phyloP scores from a whole-genome alignment of 2,329 filamentous ascomycete genomes.

The Xylaria multiplex region DNA sequence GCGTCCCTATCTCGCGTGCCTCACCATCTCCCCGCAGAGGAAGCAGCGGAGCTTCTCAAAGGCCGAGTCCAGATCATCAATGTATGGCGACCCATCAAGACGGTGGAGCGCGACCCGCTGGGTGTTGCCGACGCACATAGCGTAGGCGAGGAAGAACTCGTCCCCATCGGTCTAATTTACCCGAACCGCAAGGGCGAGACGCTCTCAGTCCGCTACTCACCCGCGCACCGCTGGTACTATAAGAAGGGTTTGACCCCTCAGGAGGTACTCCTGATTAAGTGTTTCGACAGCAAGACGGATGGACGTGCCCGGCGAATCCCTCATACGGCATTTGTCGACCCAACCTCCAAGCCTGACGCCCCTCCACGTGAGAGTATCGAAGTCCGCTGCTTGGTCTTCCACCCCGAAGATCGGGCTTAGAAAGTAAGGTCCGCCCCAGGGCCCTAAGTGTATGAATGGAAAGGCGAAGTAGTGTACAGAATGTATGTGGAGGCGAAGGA shows the following conservation, averaged over 20 bases:
- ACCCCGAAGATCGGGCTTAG: conserved; percentile 53
- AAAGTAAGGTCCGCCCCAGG: neutral
- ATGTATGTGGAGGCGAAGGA: neutral
- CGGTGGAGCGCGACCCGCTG: conserved; percentile 63
- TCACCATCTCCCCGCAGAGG: conserved; percentile 57
- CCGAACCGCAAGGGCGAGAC: conserved; percentile 62
- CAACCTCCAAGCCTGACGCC: conserved; percentile 51
- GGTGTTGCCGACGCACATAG: conserved; percentile 62
- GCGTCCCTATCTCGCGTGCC: conserved; percentile 55
- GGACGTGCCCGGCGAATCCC: conserved; percentile 63
- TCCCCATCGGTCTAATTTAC: conserved; percentile 61
- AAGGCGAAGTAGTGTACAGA: neutral
- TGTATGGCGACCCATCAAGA: conserved; percentile 62
- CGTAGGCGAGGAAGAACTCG: conserved; percentile 61
- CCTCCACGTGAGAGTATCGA: conserved; percentile 70
- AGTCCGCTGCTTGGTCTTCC: conserved; percentile 64
- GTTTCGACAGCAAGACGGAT: conserved; percentile 67
- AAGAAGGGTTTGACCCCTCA: conserved; percentile 60
- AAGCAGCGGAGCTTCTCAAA: conserved; percentile 55
- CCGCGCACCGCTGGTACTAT: conserved; percentile 63
- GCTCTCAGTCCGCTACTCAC: conserved; percentile 55
- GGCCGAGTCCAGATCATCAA: conserved; percentile 66
- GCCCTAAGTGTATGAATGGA: neutral
- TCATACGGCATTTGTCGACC: conserved; percentile 65
- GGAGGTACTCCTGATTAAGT: conserved; percentile 69